Evolutionary conservation across 805 yeast genomes (phyloP).

Genomic region (Candida sithepensis): DNA sequence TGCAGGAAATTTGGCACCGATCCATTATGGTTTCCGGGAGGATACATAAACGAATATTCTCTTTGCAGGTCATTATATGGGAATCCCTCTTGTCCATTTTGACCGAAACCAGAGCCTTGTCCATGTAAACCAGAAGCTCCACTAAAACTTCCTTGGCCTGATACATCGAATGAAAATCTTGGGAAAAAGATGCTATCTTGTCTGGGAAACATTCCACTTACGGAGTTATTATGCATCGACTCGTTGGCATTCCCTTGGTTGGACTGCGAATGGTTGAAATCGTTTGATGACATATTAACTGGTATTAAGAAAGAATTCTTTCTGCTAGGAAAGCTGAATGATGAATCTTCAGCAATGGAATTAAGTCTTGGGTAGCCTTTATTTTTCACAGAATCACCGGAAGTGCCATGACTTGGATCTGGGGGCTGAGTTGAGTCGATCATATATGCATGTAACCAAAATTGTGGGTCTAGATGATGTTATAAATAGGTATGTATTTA

Average conservation of each 20-base stretch:
- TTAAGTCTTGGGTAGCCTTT: constrained; percentile 16
- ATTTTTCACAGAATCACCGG: constrained; percentile 14
- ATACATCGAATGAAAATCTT: constrained; percentile 27
- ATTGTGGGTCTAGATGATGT: not conserved
- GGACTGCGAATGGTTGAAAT: constrained; percentile 9
- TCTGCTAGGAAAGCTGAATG: constrained; percentile 24
- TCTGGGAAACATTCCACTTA: constrained; percentile 22
- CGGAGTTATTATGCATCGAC: constrained; percentile 14
- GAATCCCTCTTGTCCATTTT: constrained; percentile 17
- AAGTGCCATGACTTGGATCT: constrained; percentile 17
- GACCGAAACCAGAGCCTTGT: constrained; percentile 11
- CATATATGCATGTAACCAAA: constrained; percentile 11
- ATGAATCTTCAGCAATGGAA: constrained; percentile 25
- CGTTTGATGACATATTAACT: constrained; percentile 13
- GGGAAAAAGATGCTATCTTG: constrained; percentile 30
- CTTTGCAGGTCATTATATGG: constrained; percentile 24
- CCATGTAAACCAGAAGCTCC: constrained; percentile 5
- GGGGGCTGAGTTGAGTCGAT: constrained; percentile 24
- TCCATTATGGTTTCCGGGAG: constrained; percentile 17
- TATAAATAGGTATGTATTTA: not conserved
- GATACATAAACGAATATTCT: constrained; percentile 26
- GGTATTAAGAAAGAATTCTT: constrained; percentile 25
- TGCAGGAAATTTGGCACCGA: constrained; percentile 18
- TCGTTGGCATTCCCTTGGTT: constrained; percentile 7
- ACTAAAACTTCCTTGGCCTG: constrained; percentile 18